Evolutionary conservation across 192 early-diverging fungal genomes (phyloP).

Genomic region (Mortierella antarctica): DNA sequence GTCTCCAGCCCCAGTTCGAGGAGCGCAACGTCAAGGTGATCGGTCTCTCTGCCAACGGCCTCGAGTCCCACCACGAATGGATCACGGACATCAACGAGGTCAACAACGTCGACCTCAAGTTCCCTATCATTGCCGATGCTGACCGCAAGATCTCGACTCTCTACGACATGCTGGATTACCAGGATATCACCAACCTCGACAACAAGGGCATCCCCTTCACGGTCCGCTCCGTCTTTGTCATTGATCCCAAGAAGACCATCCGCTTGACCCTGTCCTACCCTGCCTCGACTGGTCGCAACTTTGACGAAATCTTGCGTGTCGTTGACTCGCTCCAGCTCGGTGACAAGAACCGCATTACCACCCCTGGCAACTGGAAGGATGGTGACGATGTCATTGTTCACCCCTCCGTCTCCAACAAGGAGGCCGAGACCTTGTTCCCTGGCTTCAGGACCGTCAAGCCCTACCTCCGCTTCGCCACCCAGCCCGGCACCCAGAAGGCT

Average conservation of each 20-base stretch:
- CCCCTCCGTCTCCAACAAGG: conserved; percentile 81
- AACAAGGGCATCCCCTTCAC: conserved; percentile 92
- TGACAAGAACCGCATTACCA: conserved; percentile 90
- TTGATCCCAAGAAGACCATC: conserved; percentile 93
- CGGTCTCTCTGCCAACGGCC: conserved; percentile 93
- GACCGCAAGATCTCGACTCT: conserved; percentile 86
- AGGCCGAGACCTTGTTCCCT: conserved; percentile 89
- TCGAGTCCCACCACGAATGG: conserved; percentile 87
- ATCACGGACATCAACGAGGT: conserved; percentile 95
- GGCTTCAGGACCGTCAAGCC: conserved; percentile 83
- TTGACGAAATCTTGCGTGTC: conserved; percentile 94
- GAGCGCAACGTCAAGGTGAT: conserved; percentile 89
- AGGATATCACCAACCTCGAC: conserved; percentile 93
- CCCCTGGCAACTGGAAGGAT: conserved; percentile 93
- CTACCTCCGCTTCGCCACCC: conserved; percentile 79
- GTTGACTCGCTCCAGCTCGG: conserved; percentile 94
- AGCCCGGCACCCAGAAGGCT: conserved; percentile 26
- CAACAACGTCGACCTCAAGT: conserved; percentile 76
- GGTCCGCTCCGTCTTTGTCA: conserved; percentile 95
- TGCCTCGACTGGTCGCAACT: conserved; percentile 93
- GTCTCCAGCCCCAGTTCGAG: conserved; percentile 79
- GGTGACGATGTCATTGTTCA: conserved; percentile 94
- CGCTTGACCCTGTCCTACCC: conserved; percentile 93
- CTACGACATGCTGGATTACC: conserved; percentile 98
- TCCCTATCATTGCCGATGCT: conserved; percentile 97